These are phyloP conservation scores for Exophiala sp. DNA, from an alignment of 2,329 filamentous ascomycete genomes.

Conservation along the genomic window DNA sequence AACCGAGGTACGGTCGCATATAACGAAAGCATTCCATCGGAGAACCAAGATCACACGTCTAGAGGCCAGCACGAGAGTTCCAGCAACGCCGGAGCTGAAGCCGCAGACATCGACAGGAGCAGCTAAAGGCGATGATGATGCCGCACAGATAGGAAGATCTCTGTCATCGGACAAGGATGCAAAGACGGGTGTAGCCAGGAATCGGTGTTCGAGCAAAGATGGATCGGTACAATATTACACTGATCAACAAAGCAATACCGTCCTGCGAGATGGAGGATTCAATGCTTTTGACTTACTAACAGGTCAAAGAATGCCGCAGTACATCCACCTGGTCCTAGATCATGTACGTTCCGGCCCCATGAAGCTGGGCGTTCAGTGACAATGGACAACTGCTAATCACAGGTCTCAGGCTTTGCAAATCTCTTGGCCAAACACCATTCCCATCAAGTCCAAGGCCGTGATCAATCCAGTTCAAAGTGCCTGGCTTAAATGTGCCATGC, in stretches of 20 bases:
- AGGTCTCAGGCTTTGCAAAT: slow-evolving; percentile 7
- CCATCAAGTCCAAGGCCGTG: neutral
- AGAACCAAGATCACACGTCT: slow-evolving; percentile 17
- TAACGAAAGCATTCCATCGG: slow-evolving; percentile 24
- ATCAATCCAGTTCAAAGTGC: slow-evolving; percentile 18
- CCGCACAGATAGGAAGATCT: no score
- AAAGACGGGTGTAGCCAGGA: no score
- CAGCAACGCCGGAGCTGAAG: no score
- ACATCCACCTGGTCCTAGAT: slow-evolving; percentile 18
- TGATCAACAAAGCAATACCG: no score
- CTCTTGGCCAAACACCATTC: slow-evolving; percentile 22
- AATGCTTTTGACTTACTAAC: neutral
- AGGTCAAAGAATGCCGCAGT: neutral
- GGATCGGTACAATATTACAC: no score
- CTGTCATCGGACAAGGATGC: no score
- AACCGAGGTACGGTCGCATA: slow-evolving; percentile 22
- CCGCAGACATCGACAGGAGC: neutral
- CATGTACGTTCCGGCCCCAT: slow-evolving; percentile 8
- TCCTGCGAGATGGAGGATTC: no score
- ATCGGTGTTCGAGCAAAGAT: no score
- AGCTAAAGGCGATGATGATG: no score
- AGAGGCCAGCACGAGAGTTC: no score
- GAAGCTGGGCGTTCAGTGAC: neutral
- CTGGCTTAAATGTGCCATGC: slow-evolving; percentile 22
- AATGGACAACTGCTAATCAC: neutral